phyloP scores from a whole-genome alignment of 2,329 filamentous ascomycete genomes.

The Fusarium cyanostomum region DNA sequence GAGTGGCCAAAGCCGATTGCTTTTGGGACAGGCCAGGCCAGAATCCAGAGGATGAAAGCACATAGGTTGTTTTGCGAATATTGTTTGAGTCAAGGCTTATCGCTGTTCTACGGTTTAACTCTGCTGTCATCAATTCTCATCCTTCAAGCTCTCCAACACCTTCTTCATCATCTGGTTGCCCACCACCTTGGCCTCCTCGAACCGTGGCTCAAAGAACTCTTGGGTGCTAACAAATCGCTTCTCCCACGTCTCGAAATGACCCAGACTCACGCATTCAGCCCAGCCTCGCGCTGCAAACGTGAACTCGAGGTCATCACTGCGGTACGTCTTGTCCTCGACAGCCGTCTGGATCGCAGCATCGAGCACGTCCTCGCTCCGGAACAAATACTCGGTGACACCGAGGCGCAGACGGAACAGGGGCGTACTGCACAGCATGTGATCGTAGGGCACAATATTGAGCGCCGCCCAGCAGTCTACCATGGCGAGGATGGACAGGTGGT shows the following conservation, averaged over 20 bases:
- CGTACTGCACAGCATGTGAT: conserved; percentile 99
- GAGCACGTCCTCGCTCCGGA: conserved; percentile 81
- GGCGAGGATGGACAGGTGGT: conserved; percentile 89
- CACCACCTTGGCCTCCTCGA: conserved; percentile 84
- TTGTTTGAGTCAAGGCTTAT: conserved; percentile 3
- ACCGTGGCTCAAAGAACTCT: conserved; percentile 88
- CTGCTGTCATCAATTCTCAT: conserved; percentile 30
- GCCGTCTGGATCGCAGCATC: conserved; percentile 87
- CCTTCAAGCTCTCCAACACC: conserved; percentile 80
- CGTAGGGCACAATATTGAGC: conserved; percentile 92
- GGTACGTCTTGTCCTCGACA: conserved; percentile 88
- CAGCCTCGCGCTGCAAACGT: conserved; percentile 96
- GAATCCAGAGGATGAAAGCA: conserved; percentile 14
- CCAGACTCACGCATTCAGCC: conserved; percentile 91
- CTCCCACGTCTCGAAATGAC: conserved; percentile 92
- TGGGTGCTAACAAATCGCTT: conserved; percentile 93
- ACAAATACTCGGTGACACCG: conserved; percentile 96
- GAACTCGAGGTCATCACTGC: conserved; percentile 96
- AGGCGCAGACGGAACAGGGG: conserved; percentile 97
- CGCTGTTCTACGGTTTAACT: neutral
- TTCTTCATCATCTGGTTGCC: conserved; percentile 98
- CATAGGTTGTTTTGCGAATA: conserved; percentile 6
- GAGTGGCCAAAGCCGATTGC: neutral
- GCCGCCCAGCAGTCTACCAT: conserved; percentile 99
- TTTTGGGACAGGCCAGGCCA: neutral